Base-by-base conservation (phyloP, 2,329 filamentous ascomycete genomes). In the Cladorrhinum sp. region DNA sequence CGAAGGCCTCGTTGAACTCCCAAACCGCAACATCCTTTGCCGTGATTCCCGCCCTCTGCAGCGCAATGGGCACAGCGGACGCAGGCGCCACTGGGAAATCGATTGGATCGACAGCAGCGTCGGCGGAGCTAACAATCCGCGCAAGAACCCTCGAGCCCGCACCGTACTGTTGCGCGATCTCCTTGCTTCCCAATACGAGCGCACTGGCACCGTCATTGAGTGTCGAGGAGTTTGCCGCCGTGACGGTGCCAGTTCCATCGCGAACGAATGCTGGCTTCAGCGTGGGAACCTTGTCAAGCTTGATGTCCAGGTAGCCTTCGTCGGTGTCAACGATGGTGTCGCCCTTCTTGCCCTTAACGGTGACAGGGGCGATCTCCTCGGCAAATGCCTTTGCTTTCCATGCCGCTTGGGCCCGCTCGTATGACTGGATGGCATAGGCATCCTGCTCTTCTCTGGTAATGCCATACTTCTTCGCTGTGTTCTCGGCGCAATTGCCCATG, bases 1-100 rank as follows among this genome's bases (percentile, higher is more conserved):
- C 94, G 73, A 99, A 99, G 0, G 95, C 95, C 78, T 99, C 95
- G 75, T 99, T 99, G 76, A 99, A 96, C 75, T 98, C 95, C 94
- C 95, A 98, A 21, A 97, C 80, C 4, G 94, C 88, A 51, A 99
- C 92, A 74, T 98, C 90, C 52, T 96, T 89, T 76, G 93, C 92
- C 66, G 86, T 91, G 67, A 99, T 93, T 10, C 94, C 93, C 0
- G 95, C 95, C 60, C 93, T 85, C 75, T 92, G 85, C 55, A 99
- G 82, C 10, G 93, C 93, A 69, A 97, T 86, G 2, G 94, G 92
- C 0, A 98, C 94, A 4, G 94, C 94, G 75, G 96, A 93, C 42
- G 95, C 84, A 0, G 95, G 95, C 1, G 95, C 95, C 50, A 97
- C 81, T 14, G 95, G 93, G 79, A 99, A 99, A 76, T 99, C 94